Conservation (phyloP, 2,329 filamentous ascomycete genomes). For the Albophoma yamanashiensis region DNA sequence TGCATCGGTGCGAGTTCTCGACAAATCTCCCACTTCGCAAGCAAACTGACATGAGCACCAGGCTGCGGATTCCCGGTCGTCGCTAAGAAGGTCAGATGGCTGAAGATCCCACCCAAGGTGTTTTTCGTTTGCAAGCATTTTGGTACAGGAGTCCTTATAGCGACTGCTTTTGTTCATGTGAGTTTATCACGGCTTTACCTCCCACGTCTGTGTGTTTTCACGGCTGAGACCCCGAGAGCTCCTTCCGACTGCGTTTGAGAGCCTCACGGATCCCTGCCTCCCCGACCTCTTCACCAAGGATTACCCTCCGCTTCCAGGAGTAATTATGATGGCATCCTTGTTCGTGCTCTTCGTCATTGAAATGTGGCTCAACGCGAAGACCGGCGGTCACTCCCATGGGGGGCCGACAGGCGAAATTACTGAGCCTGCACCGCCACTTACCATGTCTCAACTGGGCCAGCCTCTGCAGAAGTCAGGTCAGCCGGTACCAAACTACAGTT, state of each 20-base stretch:
- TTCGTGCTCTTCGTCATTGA: conserved; percentile 53
- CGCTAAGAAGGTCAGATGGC: conserved; percentile 44
- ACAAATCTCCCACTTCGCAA: too few species aligned
- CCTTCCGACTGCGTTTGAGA: conserved; percentile 48
- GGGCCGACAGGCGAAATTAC: conserved; percentile 33
- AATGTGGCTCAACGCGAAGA: conserved; percentile 49
- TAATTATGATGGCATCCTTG: conserved; percentile 54
- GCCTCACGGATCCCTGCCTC: conserved; percentile 40
- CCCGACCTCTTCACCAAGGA: conserved; percentile 48
- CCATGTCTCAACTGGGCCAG: neutral
- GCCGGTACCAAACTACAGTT: neutral
- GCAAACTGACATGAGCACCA: conserved; percentile 1
- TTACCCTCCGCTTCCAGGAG: conserved; percentile 51
- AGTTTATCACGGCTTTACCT: conserved; percentile 8
- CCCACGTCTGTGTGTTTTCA: too few species aligned
- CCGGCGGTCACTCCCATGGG: conserved; percentile 47
- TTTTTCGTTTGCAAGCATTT: conserved; percentile 57
- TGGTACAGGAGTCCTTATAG: conserved; percentile 61
- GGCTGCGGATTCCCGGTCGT: conserved; percentile 41
- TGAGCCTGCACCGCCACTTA: neutral
- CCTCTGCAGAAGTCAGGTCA: neutral
- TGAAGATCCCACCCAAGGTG: conserved; percentile 44
- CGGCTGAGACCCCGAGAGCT: conserved; percentile 21
- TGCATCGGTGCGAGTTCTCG: conserved; percentile 10
- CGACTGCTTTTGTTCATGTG: conserved; percentile 64